Evolutionary conservation across 1,284 basidiomycete species (phyloP).

Genomic region (Cryptococcus maquisensis): DNA sequence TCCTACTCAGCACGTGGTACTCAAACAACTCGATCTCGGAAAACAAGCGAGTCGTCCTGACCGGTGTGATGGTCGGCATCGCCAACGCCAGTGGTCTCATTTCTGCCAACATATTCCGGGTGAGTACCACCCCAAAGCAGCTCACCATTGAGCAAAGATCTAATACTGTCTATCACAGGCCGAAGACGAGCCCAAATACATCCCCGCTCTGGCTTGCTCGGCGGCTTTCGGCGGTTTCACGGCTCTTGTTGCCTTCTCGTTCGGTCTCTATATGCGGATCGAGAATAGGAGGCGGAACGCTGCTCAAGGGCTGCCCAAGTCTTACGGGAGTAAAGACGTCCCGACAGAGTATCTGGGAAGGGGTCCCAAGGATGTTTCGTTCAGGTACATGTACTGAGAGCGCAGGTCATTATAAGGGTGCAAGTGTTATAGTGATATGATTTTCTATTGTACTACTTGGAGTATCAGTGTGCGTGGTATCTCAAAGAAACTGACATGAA

Average conservation of each 20-base stretch:
- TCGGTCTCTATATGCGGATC: conserved; percentile 17
- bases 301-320: conserved; percentile 12
- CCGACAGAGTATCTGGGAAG: conserved; percentile 12
- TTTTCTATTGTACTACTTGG: too few relatives aligned
- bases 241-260: conserved; percentile 10
- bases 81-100: conserved; percentile 56
- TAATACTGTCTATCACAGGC: too few relatives aligned
- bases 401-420: not conserved
- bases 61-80: conserved; percentile 54
- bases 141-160: too few relatives aligned
- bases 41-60: conserved; percentile 54
- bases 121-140: too few relatives aligned
- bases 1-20: conserved; percentile 54
- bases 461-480: too few relatives aligned
- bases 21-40: conserved; percentile 57
- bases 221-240: conserved; percentile 20
- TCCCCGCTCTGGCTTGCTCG: conserved; percentile 18
- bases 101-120: conserved; percentile 54
- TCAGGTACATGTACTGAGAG: conserved; percentile 8
- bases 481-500: too few relatives aligned
- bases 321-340: conserved; percentile 14
- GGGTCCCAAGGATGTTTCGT: conserved; percentile 14
- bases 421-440: too few relatives aligned
- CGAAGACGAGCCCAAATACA: conserved; percentile 51
- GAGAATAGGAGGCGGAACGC: conserved; percentile 14